Conservation (phyloP, 495 filamentous ascomycete genomes). For the Xylaria palmicola region DNA sequence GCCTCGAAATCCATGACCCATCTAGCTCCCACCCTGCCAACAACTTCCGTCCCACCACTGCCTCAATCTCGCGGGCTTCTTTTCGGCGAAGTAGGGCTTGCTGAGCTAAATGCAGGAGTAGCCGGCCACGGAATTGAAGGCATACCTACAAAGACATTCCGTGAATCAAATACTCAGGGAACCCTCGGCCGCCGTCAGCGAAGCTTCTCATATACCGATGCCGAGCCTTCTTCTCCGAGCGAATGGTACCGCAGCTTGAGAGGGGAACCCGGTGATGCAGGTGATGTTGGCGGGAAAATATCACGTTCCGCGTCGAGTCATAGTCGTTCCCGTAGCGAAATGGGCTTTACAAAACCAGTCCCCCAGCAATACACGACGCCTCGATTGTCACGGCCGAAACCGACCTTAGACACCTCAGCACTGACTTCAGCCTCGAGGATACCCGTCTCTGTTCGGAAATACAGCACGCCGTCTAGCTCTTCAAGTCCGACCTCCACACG, state of each 20-base stretch:
- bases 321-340: constrained; percentile 50
- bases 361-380: constrained; percentile 23
- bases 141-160: constrained; percentile 39
- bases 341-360: constrained; percentile 39
- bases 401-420: constrained; percentile 31
- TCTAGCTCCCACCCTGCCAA: constrained; percentile 32
- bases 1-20: constrained; percentile 48
- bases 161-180: constrained; percentile 46
- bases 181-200: constrained; percentile 36
- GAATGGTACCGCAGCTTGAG: constrained; percentile 51
- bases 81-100: constrained; percentile 53
- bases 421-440: constrained; percentile 41
- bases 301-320: constrained; percentile 37
- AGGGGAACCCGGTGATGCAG: constrained; percentile 29
- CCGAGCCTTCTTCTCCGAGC: constrained; percentile 51
- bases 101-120: constrained; percentile 37
- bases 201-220: constrained; percentile 45
- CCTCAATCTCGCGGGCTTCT: constrained; percentile 37
- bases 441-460: constrained; percentile 43
- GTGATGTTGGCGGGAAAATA: constrained; percentile 31
- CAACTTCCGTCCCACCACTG: constrained; percentile 24
- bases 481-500: constrained; percentile 49
- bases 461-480: constrained; percentile 40
- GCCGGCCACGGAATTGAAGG: constrained; percentile 52
- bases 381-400: constrained; percentile 22